Conservation (phyloP, 441 rosid species). For the Syzygium syzygioides region DNA sequence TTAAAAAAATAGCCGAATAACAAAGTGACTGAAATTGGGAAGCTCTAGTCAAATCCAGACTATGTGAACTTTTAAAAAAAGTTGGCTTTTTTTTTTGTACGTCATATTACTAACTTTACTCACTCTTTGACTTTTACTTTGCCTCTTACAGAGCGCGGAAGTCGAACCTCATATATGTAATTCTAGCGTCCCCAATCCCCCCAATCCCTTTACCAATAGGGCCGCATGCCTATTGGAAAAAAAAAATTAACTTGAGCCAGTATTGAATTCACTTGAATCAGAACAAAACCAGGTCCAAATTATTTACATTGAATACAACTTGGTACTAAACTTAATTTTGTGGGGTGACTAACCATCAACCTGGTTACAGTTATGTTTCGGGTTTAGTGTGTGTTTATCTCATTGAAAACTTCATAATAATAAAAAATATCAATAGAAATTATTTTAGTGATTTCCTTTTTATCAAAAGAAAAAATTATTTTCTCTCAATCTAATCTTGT, state of each 20-base stretch:
- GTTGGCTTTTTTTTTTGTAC: too few species aligned
- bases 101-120: too few species aligned
- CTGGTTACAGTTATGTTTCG: not conserved
- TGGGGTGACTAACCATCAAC: not conserved
- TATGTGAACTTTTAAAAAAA: not conserved
- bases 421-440: too few species aligned
- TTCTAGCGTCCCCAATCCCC: too few species aligned
- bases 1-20: not conserved
- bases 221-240: too few species aligned
- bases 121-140: too few species aligned
- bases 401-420: too few species aligned
- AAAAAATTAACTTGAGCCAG: not conserved
- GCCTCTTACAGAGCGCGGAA: too few species aligned
- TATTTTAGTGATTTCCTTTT: not conserved
- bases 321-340: not conserved
- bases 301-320: not conserved
- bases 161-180: too few species aligned
- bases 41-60: not conserved
- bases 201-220: too few species aligned
- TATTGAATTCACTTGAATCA: not conserved
- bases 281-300: not conserved
- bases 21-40: not conserved
- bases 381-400: not conserved
- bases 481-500: not conserved
- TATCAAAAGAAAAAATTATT: too few species aligned